These are phyloP conservation scores for Maudiozyma pseudohumilis DNA, from an alignment of 805 yeast genomes.

Conservation along the genomic window DNA sequence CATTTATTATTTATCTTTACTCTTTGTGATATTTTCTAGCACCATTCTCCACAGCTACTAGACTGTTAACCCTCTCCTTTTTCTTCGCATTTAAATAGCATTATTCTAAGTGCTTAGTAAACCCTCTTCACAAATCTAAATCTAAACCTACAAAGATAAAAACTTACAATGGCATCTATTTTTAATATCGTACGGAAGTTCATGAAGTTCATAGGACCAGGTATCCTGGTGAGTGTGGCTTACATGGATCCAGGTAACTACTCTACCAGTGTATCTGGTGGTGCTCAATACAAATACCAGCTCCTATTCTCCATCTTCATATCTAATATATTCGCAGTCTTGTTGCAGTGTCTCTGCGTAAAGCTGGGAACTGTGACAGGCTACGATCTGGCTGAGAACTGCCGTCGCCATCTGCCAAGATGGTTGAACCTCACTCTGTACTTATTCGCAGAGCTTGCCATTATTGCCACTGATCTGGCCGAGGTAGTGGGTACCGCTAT, in stretches of 20 bases:
- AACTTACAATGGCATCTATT: neutral
- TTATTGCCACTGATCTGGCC: slow-evolving; percentile 86
- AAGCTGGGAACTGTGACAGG: slow-evolving; percentile 93
- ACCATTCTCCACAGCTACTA: neutral
- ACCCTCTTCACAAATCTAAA: too few relatives aligned
- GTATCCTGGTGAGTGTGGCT: slow-evolving; percentile 90
- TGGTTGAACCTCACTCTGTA: slow-evolving; percentile 51
- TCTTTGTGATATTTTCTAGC: neutral
- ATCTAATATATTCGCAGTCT: slow-evolving; percentile 78
- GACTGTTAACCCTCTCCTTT: neutral
- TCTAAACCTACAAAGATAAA: neutral
- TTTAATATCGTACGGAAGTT: slow-evolving; percentile 33
- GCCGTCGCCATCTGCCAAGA: slow-evolving; percentile 64
- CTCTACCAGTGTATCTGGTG: slow-evolving; percentile 88
- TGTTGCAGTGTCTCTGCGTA: slow-evolving; percentile 78
- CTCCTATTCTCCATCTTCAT: slow-evolving; percentile 70
- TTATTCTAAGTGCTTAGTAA: too few relatives aligned
- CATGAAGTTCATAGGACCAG: slow-evolving; percentile 74
- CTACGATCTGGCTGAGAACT: slow-evolving; percentile 77
- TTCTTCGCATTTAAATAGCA: too few relatives aligned
- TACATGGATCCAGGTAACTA: slow-evolving; percentile 98
- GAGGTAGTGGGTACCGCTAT: slow-evolving; percentile 94
- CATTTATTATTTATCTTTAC: too few relatives aligned
- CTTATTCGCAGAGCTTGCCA: slow-evolving; percentile 71
- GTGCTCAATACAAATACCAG: slow-evolving; percentile 72